phyloP scores from a whole-genome alignment of 1,139 yeast species.

The Candida labiduridarum region DNA sequence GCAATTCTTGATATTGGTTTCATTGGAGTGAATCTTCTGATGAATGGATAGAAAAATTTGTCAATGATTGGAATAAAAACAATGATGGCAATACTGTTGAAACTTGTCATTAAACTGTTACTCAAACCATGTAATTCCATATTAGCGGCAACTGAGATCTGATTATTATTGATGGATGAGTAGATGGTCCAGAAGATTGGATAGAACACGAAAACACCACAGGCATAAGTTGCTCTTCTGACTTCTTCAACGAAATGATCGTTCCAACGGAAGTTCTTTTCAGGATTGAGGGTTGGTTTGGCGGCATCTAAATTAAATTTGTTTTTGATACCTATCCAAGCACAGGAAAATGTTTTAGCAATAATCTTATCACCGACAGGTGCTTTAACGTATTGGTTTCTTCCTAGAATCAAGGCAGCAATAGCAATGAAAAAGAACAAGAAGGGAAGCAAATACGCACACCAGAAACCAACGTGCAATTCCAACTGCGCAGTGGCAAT shows the following conservation, averaged over 20 bases:
- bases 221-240: constrained; percentile 55
- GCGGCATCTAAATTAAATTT: constrained; percentile 55
- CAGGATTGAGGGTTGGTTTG: constrained; percentile 53
- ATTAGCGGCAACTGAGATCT: constrained; percentile 62
- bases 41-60: constrained; percentile 51
- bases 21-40: constrained; percentile 58
- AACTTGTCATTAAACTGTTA: constrained; percentile 63
- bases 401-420: constrained; percentile 54
- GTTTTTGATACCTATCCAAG: constrained; percentile 47
- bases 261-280: constrained; percentile 51
- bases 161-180: constrained; percentile 65
- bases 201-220: constrained; percentile 62
- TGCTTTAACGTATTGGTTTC: constrained; percentile 54
- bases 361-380: constrained; percentile 67
- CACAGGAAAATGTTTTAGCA: constrained; percentile 53
- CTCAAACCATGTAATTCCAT: constrained; percentile 67
- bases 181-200: constrained; percentile 69
- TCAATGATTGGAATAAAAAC: constrained; percentile 63
- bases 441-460: constrained; percentile 57
- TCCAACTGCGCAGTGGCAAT: constrained; percentile 46
- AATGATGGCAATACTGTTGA: constrained; percentile 61
- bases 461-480: constrained; percentile 41
- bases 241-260: constrained; percentile 67
- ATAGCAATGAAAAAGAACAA: constrained; percentile 66
- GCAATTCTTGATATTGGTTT: constrained; percentile 73